Base-by-base conservation (phyloP, 1,284 basidiomycete genomes). In the Ceratobasidium sp. region DNA sequence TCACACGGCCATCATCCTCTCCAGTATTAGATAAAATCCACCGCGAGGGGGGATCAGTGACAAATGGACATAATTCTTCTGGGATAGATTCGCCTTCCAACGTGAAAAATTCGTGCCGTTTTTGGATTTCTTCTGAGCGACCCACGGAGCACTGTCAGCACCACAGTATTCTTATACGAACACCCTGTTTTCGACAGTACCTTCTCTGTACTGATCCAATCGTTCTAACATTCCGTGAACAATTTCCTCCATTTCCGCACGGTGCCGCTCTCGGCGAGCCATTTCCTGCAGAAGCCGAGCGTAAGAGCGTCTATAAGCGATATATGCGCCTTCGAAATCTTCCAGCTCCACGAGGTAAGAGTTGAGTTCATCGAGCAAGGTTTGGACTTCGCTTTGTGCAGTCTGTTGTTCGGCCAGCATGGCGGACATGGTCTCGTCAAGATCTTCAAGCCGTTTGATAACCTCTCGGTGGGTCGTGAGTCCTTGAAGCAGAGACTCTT, bases 351-450 rank as follows among this genome's bases (percentile, higher is more conserved):
- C 81, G 26, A 94, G 83, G 76, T 90, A 90, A 42, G 88, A 85
- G 68, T 91, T 88, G 11, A 94, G 85, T 3, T 76, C 76, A 2
- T 78, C 76, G 31, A 80, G 78, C 15, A 74, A 66, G 65, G 53
- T 17, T 65, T 76, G 37, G n/a, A 28, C 54, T 37, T 58, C 74
- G 42, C 39, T 28, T 28, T 76, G 51, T 10, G 54, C 56, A 53
- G 35, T n/a, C 15, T 53, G 45, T 81, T 94, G 92, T 23, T 86
- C 87, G 51, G 87, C 86, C 5, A 94, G 83, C 91, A 94, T 93
- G 68, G 91, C 90, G 0, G 86, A 84, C 90, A 94, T 93, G 68
- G 93, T 92, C 26, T 91, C 89, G 1, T 90, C 92, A 3, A 94
- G 86, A 79, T 91, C 90, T 60, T 94, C 92, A 17, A 94, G 85